Conservation (phyloP, 208 protist species). For the Leishmania amazonensis region DNA sequence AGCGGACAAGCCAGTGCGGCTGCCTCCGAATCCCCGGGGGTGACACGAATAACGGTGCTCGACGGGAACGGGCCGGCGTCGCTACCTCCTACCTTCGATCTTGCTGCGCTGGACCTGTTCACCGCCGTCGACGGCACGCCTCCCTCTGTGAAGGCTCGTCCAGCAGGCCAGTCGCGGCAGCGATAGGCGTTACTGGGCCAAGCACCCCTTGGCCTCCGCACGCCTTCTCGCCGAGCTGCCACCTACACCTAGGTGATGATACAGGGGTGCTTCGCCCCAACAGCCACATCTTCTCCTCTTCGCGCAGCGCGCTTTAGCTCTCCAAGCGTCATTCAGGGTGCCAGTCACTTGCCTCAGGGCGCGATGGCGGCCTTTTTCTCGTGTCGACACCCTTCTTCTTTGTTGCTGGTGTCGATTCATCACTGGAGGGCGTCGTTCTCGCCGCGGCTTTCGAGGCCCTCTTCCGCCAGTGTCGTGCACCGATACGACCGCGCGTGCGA, state of each 20-base stretch:
- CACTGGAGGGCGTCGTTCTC: neutral
- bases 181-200: neutral
- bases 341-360: neutral
- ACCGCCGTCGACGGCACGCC: neutral
- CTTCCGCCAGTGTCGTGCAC: neutral
- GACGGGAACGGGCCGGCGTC: neutral
- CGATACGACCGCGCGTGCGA: neutral
- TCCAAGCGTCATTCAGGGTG: neutral
- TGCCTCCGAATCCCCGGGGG: neutral
- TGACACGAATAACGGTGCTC: neutral
- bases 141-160: neutral
- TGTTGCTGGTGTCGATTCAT: too few relatives aligned
- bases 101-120: neutral
- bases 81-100: neutral
- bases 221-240: constrained; percentile 10
- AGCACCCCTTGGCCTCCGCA: neutral
- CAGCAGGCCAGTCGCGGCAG: neutral
- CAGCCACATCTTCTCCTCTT: constrained; percentile 12
- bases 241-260: neutral
- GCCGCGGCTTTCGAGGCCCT: neutral
- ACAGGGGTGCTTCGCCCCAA: constrained; percentile 11
- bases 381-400: too few relatives aligned
- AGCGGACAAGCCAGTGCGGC: neutral
- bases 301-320: constrained; percentile 12
- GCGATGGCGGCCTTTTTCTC: neutral